Conservation (phyloP, 768 basidiomycete genomes). For the Serendipita sp. region DNA sequence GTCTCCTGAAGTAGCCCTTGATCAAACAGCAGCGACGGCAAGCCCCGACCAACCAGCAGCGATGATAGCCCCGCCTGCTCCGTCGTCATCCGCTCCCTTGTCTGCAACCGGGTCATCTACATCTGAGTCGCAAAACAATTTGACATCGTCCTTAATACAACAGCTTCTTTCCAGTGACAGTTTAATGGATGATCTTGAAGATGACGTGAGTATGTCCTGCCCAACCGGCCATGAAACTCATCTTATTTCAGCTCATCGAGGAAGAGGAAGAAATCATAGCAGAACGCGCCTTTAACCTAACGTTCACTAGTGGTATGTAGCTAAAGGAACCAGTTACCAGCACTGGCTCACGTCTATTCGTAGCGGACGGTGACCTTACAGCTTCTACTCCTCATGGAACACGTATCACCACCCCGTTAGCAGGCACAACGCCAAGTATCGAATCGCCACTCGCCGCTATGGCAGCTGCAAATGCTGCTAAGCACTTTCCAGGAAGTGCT, state of each 20-base stretch:
- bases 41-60: conserved; percentile 8
- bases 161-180: conserved; percentile 19
- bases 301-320: conserved; percentile 57
- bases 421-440: conserved; percentile 16
- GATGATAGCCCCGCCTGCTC: conserved; percentile 10
- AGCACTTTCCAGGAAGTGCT: conserved; percentile 13
- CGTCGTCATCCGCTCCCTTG: conserved; percentile 6
- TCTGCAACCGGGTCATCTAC: conserved; percentile 3
- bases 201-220: conserved; percentile 31
- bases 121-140: background rate
- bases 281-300: conserved; percentile 77
- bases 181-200: conserved; percentile 40
- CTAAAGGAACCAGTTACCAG: background rate
- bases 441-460: conserved; percentile 24
- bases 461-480: conserved; percentile 8
- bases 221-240: background rate
- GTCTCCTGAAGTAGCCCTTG: conserved; percentile 9
- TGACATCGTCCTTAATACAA: conserved; percentile 13
- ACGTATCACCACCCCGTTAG: conserved; percentile 58
- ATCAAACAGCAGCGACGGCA: conserved; percentile 7
- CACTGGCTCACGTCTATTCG: background rate
- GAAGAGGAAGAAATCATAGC: conserved; percentile 53
- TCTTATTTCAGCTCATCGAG: conserved; percentile 48
- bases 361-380: conserved; percentile 2
- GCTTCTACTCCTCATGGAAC: conserved; percentile 97